Percentiles rank a stretch among this genome's conserved stretches.
phyloP scores from a whole-genome alignment of 345 rosid species.

The Sonneratia caseolaris region DNA sequence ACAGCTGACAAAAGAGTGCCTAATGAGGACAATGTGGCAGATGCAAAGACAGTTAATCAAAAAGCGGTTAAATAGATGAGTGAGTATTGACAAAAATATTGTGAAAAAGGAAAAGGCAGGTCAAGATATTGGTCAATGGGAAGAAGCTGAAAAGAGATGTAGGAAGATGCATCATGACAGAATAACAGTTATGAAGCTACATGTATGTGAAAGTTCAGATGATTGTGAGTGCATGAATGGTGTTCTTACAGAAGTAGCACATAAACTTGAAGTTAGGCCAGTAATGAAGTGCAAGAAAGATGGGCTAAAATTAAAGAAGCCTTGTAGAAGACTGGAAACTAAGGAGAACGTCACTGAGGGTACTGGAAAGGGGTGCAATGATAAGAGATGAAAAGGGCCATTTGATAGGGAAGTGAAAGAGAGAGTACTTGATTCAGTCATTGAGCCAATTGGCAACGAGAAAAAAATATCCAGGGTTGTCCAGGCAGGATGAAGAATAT shows the following conservation, averaged over 20 bases:
- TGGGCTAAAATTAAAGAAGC: constrained; percentile 18
- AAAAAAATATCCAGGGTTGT: constrained; percentile 22
- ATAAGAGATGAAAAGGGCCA: constrained; percentile 24
- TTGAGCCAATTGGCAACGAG: constrained; percentile 26
- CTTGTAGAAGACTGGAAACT: constrained; percentile 22
- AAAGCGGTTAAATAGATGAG: constrained; percentile 22
- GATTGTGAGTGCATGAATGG: constrained; percentile 26
- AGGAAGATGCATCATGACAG: constrained; percentile 16
- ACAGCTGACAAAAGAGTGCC: constrained; percentile 16
- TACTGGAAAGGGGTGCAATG: constrained; percentile 23
- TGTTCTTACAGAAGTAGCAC: constrained; percentile 19
- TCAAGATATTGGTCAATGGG: constrained; percentile 28
- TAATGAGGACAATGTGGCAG: constrained; percentile 15
- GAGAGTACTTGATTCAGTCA: constrained; percentile 20
- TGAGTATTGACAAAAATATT: constrained; percentile 19
- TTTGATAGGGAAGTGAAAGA: constrained; percentile 26
- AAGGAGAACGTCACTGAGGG: constrained; percentile 28
- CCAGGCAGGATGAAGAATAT: constrained; percentile 31
- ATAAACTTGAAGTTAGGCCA: constrained; percentile 20
- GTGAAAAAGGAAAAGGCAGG: constrained; percentile 23
- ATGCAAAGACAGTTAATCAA: constrained; percentile 16
- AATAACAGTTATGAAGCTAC: constrained; percentile 28
- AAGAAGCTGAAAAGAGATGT: constrained; percentile 25
- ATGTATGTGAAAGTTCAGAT: constrained; percentile 22
- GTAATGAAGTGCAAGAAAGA: constrained; percentile 22